Evolutionary conservation across 2,329 filamentous ascomycete genomes (phyloP), one percentile per base, ranked within the genome.

Genomic region (Hypoxylon sp.): DNA sequence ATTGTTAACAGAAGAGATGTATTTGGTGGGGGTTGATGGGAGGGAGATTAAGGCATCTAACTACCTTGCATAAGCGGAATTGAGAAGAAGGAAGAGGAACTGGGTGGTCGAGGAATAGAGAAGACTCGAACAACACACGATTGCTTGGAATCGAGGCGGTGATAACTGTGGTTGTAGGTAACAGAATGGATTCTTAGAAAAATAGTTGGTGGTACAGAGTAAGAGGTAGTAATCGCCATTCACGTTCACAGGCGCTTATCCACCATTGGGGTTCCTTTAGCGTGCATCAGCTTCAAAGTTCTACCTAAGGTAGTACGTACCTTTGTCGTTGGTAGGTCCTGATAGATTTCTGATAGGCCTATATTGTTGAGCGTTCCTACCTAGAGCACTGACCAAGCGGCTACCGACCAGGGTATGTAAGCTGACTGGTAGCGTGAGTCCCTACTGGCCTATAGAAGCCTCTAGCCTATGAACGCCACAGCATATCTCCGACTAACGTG

Each of bases 181-280:
- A 32, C 52, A 6, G 39, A n/a, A n/a, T n/a, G n/a, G 11, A 55
- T 62, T 58, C 52, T 52, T 46, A 56, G 53, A 63, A 69, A 65
- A 65, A 56, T 54, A 55, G 41, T 66, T 66, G 66, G 63, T 58
- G 54, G 60, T 59, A 59, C 48, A 50, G 41, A 58, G 51, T 16
- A 46, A 7, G 19, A 47, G 19, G 48, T 14, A 21, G 61, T 29
- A 61, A 45, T 41, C 48, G 32, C 39, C 53, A 37, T 67, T 69
- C 63, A 69, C 61, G 52, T 67, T 64, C 45, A 46, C 48, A 59
- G 63, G 51, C 60, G 64, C 61, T 57, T 61, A 59, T 55, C 67
- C 67, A 67, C 56, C 51, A 61, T 66, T 66, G 60, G 60, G 63
- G 61, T 45, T 60, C 54, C 45, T 46, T 64, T 67, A 69, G 67